A percentile compares a stretch with the other conserved stretches of the same genome.
Evolutionary conservation across 345 rosid genomes (phyloP).

Genomic region (Eucalyptus coolabah): DNA sequence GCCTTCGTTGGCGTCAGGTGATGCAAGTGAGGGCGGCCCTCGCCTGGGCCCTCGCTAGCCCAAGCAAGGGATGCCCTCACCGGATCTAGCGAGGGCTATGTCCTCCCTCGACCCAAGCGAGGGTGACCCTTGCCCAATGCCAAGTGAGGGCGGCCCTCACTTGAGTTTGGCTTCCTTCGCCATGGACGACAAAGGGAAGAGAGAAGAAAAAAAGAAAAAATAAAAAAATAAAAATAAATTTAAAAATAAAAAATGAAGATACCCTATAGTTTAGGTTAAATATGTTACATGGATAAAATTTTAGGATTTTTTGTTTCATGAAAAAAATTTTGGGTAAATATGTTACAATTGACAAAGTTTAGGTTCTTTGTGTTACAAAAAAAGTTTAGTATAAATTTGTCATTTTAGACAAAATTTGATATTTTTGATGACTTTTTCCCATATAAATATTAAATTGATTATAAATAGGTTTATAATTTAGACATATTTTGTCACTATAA

Average conservation of each 20-base stretch:
- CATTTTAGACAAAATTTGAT: rapidly evolving
- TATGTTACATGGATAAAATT: rapidly evolving
- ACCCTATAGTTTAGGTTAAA: rapidly evolving
- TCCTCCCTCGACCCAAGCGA: rapidly evolving
- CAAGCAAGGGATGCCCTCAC: rapidly evolving
- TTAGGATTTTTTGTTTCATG: too few relatives aligned
- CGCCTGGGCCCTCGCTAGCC: rapidly evolving
- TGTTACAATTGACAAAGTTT: rapidly evolving
- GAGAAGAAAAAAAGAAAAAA: rapidly evolving
- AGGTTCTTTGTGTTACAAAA: rapidly evolving
- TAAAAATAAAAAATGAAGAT: rapidly evolving
- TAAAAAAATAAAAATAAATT: too few relatives aligned
- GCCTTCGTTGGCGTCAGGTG: too few relatives aligned
- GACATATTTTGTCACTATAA: too few relatives aligned
- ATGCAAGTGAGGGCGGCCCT: rapidly evolving
- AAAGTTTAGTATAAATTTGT: rapidly evolving
- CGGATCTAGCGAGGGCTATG: rapidly evolving
- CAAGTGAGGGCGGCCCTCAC: rapidly evolving
- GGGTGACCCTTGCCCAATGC: rapidly evolving
- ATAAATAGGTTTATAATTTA: too few relatives aligned
- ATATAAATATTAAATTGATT: too few relatives aligned
- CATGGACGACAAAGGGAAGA: rapidly evolving
- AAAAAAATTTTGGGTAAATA: too few relatives aligned
- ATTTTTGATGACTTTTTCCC: too few relatives aligned
- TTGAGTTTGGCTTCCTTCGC: rapidly evolving